phyloP scores from a whole-genome alignment of 177 flowering plant genomes.

The Telopea speciosissima region DNA sequence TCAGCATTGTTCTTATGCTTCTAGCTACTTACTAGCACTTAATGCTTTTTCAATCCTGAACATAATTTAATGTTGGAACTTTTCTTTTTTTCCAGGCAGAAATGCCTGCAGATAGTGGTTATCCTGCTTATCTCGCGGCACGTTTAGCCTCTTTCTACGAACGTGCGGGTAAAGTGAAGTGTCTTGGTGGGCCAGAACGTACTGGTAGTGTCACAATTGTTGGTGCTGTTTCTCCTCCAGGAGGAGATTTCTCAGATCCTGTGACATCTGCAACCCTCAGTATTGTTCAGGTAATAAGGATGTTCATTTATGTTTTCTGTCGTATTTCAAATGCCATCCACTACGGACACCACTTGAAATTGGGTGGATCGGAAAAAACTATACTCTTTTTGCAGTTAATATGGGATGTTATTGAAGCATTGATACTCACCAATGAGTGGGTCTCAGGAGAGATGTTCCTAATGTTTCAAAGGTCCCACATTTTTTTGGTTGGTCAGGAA shows the following conservation, averaged over 20 bases:
- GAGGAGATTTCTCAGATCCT: constrained; percentile 99
- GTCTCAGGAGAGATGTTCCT: neutral
- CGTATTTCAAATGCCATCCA: neutral
- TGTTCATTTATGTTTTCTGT: neutral
- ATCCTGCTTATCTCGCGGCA: constrained; percentile 98
- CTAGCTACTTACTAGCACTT: neutral
- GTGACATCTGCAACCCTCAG: constrained; percentile 98
- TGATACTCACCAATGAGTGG: neutral
- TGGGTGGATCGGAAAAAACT: neutral
- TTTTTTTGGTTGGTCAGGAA: neutral
- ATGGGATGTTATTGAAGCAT: neutral
- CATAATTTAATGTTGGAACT: neutral
- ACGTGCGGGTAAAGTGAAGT: constrained; percentile 99
- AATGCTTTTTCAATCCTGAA: neutral
- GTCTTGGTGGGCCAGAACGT: constrained; percentile 97
- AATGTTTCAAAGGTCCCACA: neutral
- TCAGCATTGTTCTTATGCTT: neutral
- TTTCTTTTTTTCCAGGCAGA: constrained; percentile 67
- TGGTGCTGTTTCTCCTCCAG: constrained; percentile 99
- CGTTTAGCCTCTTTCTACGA: constrained; percentile 97
- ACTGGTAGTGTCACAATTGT: constrained; percentile 98
- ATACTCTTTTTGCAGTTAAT: neutral
- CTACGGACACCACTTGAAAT: neutral
- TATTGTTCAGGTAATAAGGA: constrained; percentile 77
- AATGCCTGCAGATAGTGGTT: constrained; percentile 99